Evolutionary conservation across 441 rosid species (phyloP).

Genomic region (Aquilaria agallochum): DNA sequence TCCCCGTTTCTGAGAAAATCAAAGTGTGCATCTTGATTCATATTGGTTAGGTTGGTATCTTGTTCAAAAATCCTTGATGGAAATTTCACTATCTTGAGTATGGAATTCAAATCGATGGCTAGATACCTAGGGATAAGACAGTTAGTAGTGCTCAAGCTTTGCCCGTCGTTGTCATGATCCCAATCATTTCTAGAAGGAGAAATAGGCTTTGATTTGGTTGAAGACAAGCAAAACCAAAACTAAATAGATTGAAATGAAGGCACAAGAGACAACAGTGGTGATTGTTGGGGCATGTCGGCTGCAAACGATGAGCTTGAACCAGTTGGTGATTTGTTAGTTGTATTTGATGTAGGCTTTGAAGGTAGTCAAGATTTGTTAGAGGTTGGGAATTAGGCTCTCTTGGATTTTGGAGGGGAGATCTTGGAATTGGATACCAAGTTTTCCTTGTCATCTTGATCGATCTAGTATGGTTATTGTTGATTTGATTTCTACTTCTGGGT

Average conservation of each 20-base stretch:
- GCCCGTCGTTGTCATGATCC: no score
- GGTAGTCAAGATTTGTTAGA: constrained; percentile 65
- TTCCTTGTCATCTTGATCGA: constrained; percentile 55
- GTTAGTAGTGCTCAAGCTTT: no score
- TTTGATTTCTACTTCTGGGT: constrained; percentile 24
- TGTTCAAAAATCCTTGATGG: no score
- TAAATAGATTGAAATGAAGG: constrained; percentile 69
- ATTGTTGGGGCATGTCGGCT: constrained; percentile 69
- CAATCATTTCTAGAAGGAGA: constrained; percentile 61
- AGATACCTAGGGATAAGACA: no score
- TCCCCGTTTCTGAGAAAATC: no score
- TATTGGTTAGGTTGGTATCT: no score
- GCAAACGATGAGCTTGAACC: constrained; percentile 85
- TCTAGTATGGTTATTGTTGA: constrained; percentile 55
- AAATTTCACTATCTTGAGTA: no score
- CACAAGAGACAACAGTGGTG: constrained; percentile 59
- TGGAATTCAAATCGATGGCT: no score
- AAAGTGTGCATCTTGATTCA: no score
- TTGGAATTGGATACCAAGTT: constrained; percentile 66
- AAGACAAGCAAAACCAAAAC: constrained; percentile 72
- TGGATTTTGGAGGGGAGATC: constrained; percentile 76
- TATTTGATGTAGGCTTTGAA: constrained; percentile 78
- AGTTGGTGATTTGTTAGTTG: constrained; percentile 77
- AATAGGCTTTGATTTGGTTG: constrained; percentile 77
- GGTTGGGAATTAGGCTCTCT: constrained; percentile 72